Evolutionary conservation across 768 basidiomycete genomes (phyloP), one percentile per base, ranked within the genome.

Genomic region (Mycena crocata): DNA sequence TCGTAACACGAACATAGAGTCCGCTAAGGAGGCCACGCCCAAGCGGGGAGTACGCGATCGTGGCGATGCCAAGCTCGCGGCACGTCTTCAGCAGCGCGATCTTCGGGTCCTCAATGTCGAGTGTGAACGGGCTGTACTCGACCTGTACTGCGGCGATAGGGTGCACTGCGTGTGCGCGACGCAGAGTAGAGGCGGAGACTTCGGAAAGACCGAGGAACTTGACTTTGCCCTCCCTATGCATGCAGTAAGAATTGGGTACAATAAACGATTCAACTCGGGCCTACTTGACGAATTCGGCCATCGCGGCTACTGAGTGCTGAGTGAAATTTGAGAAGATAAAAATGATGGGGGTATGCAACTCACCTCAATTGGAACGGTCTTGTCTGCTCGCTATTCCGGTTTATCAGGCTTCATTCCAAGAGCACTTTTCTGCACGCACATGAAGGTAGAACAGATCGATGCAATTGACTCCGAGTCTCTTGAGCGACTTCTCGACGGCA

Each of bases 171-270:
- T 81, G 81, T 14, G 86, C 87, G 19, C 87, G 82, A 28, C 85
- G 82, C 28, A 89, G 77, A 2, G 85, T 84, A 4, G 64, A 60
- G 1, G 82, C 78, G 3, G 84, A 84, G 61, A 81, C 76, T 70
- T 89, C 88, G 24, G 85, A 87, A 45, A 89, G 81, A 1, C 88
- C 87, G 13, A 89, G 68, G 71, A 85, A 81, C 64, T 76, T 82
- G 62, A 82, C 80, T 72, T 84, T 87, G 1, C 85, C 85, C 64
- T 76, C 76, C 56, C 76, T 75, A 15, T 19, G 17, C 17, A 46
- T 12, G 49, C 13, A 45, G 55, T 56, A 24, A 50, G 55, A n/a
- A 26, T n/a, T n/a, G 52, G 15, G 52, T 21, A 2, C 45, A 42
- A 35, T 45, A 21, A 6, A 26, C 67, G 75, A n/a, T 66, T 73